These are phyloP conservation scores for Mucor racemosus DNA, from an alignment of 371 early-diverging fungal genomes.

Conservation along the genomic window DNA sequence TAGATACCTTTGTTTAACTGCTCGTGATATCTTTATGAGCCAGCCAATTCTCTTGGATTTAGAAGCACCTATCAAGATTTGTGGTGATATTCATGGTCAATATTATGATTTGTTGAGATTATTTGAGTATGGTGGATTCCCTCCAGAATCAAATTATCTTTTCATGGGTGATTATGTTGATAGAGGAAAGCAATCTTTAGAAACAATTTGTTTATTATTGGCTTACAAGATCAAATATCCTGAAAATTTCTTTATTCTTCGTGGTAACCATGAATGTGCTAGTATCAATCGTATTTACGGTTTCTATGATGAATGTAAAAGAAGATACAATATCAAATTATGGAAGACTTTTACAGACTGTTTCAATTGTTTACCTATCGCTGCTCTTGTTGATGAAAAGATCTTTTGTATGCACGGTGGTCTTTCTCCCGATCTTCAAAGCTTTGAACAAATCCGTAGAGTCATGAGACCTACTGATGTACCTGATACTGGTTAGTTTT, in stretches of 20 bases:
- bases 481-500: slow-evolving; percentile 77
- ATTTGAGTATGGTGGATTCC: slow-evolving; percentile 93
- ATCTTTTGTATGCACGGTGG: slow-evolving; percentile 99
- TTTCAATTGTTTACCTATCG: slow-evolving; percentile 97
- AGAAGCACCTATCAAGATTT: slow-evolving; percentile 94
- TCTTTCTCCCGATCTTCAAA: slow-evolving; percentile 88
- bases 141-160: slow-evolving; percentile 87
- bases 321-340: slow-evolving; percentile 90
- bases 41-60: slow-evolving; percentile 95
- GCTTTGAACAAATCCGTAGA: slow-evolving; percentile 92
- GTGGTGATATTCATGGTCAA: slow-evolving; percentile 83
- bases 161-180: slow-evolving; percentile 97
- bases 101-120: slow-evolving; percentile 92
- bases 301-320: slow-evolving; percentile 98
- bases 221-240: slow-evolving; percentile 95
- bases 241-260: slow-evolving; percentile 94
- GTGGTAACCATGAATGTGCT: slow-evolving; percentile 96
- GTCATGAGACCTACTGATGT: slow-evolving; percentile 96
- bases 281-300: slow-evolving; percentile 97
- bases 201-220: slow-evolving; percentile 73
- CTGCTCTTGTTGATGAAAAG: slow-evolving; percentile 95
- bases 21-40: slow-evolving; percentile 88
- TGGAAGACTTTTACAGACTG: slow-evolving; percentile 98
- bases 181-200: slow-evolving; percentile 89
- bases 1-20: slow-evolving; percentile 78